Evolutionary conservation across 192 early-diverging fungal genomes (phyloP).

Genomic region (Coemansia sp.): DNA sequence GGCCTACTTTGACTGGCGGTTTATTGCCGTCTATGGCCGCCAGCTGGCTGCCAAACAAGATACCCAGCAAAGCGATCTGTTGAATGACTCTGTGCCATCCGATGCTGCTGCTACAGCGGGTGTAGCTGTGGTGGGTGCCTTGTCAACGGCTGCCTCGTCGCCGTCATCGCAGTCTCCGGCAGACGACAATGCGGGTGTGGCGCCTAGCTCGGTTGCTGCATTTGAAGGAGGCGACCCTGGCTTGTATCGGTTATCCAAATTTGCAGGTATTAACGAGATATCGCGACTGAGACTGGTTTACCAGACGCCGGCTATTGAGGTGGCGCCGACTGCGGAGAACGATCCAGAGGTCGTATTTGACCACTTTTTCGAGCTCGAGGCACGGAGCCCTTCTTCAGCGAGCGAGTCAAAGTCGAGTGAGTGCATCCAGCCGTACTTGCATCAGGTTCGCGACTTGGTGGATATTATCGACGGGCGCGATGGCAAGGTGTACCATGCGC

Average conservation of each 20-base stretch:
- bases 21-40: slow-evolving; percentile 3
- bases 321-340: slow-evolving; percentile 8
- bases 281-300: slow-evolving; percentile 9
- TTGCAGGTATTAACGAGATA: slow-evolving; percentile 27
- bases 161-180: not conserved
- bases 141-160: not conserved
- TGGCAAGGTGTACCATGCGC: slow-evolving; percentile 28
- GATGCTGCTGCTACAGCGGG: not conserved
- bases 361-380: slow-evolving; percentile 22
- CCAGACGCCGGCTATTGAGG: slow-evolving; percentile 2
- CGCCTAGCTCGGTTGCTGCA: not conserved
- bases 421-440: slow-evolving; percentile 38
- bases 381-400: not conserved
- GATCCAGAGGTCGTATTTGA: slow-evolving; percentile 30
- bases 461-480: slow-evolving; percentile 34
- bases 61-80: not conserved
- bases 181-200: not conserved
- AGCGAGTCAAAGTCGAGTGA: slow-evolving; percentile 1
- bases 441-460: slow-evolving; percentile 9
- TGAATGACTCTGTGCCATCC: not conserved
- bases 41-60: not conserved
- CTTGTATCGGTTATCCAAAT: not conserved
- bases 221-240: not conserved
- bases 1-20: slow-evolving; percentile 50
- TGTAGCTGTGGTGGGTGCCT: not conserved